phyloP scores from a whole-genome alignment of 176 grass and related monocot genomes.

The Guadua angustifolia region DNA sequence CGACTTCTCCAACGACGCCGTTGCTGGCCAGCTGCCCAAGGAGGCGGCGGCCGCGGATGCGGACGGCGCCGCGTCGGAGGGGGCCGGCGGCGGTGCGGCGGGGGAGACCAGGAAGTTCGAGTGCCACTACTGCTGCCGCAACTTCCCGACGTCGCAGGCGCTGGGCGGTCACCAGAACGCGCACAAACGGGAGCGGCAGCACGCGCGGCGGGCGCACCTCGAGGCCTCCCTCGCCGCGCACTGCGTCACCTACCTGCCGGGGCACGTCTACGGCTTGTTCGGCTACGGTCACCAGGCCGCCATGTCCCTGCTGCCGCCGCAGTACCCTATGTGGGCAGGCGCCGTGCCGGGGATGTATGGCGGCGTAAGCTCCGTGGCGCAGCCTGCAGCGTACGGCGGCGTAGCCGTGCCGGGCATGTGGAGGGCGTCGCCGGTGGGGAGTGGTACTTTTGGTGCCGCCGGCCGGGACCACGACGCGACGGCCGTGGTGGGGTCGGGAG shows the following conservation, averaged over 20 bases:
- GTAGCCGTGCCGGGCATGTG: constrained; percentile 50
- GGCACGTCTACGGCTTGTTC: constrained; percentile 63
- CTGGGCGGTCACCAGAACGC: constrained; percentile 98
- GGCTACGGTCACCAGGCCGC: constrained; percentile 50
- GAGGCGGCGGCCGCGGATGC: background rate
- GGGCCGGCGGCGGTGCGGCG: background rate
- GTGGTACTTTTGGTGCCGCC: constrained; percentile 30
- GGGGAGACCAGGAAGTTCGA: constrained; percentile 65
- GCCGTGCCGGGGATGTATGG: constrained; percentile 45
- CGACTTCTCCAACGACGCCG: constrained; percentile 62
- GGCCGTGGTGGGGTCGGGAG: background rate
- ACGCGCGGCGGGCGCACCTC: constrained; percentile 86
- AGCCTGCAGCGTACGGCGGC: constrained; percentile 48
- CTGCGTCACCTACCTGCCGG: constrained; percentile 52
- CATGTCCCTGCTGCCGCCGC: constrained; percentile 27
- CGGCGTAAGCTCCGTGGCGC: background rate
- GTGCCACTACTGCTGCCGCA: constrained; percentile 98
- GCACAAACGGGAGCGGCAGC: constrained; percentile 97
- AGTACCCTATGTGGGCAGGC: constrained; percentile 58
- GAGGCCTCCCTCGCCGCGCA: constrained; percentile 65
- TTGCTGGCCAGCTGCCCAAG: background rate
- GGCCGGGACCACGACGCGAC: constrained; percentile 19
- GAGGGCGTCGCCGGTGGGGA: constrained; percentile 36
- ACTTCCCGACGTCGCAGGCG: constrained; percentile 96
- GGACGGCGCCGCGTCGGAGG: background rate